Evolutionary conservation across 1,139 yeast genomes (phyloP).

Genomic region (Schwanniomyces etchellsii): DNA sequence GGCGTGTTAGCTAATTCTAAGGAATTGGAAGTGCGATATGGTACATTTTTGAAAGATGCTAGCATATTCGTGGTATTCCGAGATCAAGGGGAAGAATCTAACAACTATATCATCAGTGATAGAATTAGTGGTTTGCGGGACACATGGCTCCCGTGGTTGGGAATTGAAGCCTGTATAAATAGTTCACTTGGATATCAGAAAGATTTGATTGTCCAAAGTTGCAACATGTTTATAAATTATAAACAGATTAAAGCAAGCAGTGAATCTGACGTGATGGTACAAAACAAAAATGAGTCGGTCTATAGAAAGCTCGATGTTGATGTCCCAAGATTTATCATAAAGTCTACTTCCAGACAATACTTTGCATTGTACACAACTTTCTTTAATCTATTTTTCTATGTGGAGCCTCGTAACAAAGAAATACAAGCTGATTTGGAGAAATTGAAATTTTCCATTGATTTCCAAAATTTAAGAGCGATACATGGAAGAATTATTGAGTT

Average conservation of each 20-base stretch:
- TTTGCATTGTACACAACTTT: conserved; percentile 33
- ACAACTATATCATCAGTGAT: conserved; percentile 19
- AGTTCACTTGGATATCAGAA: conserved; percentile 32
- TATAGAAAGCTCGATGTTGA: conserved; percentile 24
- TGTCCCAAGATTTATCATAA: conserved; percentile 34
- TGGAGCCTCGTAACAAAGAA: conserved; percentile 37
- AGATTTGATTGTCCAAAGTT: conserved; percentile 31
- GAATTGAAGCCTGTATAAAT: conserved; percentile 36
- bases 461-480: conserved; percentile 31
- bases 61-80: conserved; percentile 36
- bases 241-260: conserved; percentile 21
- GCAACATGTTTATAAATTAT: conserved; percentile 32
- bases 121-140: conserved; percentile 31
- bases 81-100: conserved; percentile 12
- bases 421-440: conserved; percentile 33
- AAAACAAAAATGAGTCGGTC: conserved; percentile 2
- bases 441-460: conserved; percentile 37
- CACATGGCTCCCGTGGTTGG: conserved; percentile 47
- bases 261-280: conserved; percentile 7
- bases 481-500: conserved; percentile 22
- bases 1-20: conserved; percentile 17
- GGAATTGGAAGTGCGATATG: conserved; percentile 32
- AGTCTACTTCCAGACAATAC: conserved; percentile 41
- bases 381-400: conserved; percentile 30
- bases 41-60: conserved; percentile 32